Conservation (phyloP, 192 early-diverging fungal species). For the Pilaira anomala region DNA sequence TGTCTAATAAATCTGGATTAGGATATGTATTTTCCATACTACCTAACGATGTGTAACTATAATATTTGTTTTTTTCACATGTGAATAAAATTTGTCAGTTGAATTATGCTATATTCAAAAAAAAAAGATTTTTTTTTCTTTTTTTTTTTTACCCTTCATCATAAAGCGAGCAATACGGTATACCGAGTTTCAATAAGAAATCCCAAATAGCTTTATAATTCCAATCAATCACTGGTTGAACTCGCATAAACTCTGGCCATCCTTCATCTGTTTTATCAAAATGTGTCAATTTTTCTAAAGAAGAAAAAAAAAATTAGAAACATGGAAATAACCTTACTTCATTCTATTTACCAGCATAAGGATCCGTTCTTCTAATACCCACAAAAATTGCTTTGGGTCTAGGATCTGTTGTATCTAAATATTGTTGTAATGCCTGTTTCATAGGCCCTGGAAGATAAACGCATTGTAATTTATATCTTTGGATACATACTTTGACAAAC, state of each 20-base stretch:
- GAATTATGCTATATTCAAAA: not conserved
- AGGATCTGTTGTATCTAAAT: constrained; percentile 47
- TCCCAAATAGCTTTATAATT: constrained; percentile 82
- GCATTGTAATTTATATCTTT: constrained; percentile 70
- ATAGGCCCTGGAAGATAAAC: constrained; percentile 68
- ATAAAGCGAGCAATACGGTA: constrained; percentile 88
- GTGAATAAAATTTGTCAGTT: constrained; percentile 2
- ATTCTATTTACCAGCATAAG: constrained; percentile 54
- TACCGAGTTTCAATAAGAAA: constrained; percentile 56
- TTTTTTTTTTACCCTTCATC: constrained; percentile 66
- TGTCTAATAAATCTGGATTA: constrained; percentile 73
- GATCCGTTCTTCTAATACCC: constrained; percentile 74
- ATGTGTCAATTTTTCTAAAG: constrained; percentile 44
- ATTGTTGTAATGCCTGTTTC: constrained; percentile 73
- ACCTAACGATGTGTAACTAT: constrained; percentile 90
- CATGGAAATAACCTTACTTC: not conserved
- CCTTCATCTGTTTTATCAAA: constrained; percentile 77
- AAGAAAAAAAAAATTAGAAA: not conserved
- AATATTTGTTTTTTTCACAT: constrained; percentile 6
- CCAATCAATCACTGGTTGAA: constrained; percentile 94
- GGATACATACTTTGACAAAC: constrained; percentile 74
- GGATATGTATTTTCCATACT: constrained; percentile 76
- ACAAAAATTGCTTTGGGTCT: constrained; percentile 76
- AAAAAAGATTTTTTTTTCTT: not conserved
- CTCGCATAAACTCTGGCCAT: constrained; percentile 89